Conservation (phyloP, 257 asterid genomes). For the Capsicum rhomboideum region DNA sequence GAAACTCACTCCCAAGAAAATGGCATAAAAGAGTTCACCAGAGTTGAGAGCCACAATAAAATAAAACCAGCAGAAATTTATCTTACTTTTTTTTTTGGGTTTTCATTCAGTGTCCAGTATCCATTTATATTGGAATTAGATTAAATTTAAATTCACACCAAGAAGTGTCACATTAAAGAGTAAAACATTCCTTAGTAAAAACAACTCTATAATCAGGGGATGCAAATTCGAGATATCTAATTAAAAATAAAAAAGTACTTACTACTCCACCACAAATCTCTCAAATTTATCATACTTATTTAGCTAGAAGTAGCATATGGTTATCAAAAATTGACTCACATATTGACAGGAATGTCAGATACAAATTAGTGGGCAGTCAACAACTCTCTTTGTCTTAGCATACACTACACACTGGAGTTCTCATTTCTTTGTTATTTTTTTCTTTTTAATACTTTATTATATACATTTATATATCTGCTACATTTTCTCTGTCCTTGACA, state of each 20-base stretch:
- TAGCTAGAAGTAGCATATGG: not conserved
- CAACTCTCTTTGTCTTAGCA: conserved; percentile 11
- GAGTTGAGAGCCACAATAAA: not conserved
- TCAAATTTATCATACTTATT: too few species aligned
- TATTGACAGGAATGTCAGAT: conserved; percentile 28
- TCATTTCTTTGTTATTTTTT: conserved; percentile 9
- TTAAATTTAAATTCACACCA: too few species aligned
- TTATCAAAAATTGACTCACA: not conserved
- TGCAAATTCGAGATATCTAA: too few species aligned
- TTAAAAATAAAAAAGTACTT: too few species aligned
- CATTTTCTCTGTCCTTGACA: conserved; percentile 9
- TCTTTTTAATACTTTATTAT: not conserved
- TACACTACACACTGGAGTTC: conserved; percentile 14
- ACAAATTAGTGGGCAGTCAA: conserved; percentile 29
- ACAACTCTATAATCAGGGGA: too few species aligned
- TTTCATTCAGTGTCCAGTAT: too few species aligned
- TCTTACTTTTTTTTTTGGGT: too few species aligned
- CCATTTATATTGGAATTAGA: too few species aligned
- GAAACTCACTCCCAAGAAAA: not conserved
- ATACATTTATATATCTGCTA: conserved; percentile 19
- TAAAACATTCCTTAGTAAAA: too few species aligned
- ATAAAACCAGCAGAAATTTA: conserved; percentile 3
- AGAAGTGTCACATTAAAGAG: too few species aligned
- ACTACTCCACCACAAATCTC: too few species aligned
- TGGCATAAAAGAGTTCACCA: not conserved